Conservation (phyloP, 169 alveolate genomes). For the Miamiensis avidus region DNA sequence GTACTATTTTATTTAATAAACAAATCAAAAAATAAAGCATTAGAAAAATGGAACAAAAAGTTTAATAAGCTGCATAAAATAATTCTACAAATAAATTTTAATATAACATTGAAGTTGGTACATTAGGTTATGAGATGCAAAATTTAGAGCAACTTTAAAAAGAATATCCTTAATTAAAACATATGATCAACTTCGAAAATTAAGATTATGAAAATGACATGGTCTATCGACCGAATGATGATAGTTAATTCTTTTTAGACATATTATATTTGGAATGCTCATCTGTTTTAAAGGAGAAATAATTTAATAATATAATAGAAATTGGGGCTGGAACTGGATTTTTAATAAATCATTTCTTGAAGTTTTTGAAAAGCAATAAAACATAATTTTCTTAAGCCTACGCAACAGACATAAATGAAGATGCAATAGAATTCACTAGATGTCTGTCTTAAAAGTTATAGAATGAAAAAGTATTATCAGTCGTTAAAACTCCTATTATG, state of each 20-base stretch:
- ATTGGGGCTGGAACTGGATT: conserved; percentile 24
- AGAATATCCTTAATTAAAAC: neutral
- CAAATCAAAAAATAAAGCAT: too few relatives aligned
- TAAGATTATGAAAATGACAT: neutral
- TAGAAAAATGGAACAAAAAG: too few relatives aligned
- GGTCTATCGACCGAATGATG: conserved; percentile 31
- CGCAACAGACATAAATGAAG: conserved; percentile 20
- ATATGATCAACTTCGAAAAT: neutral
- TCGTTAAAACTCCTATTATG: too few relatives aligned
- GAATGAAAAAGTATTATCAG: neutral
- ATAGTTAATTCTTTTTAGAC: conserved; percentile 3
- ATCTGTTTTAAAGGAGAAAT: neutral
- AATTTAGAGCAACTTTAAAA: too few relatives aligned
- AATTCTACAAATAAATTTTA: too few relatives aligned
- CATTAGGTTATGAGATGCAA: too few relatives aligned
- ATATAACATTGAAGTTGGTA: too few relatives aligned
- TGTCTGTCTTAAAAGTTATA: neutral
- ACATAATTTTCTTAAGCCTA: neutral
- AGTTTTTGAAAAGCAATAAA: conserved; percentile 9
- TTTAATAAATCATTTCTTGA: conserved; percentile 7
- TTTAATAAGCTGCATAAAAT: too few relatives aligned
- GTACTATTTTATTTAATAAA: too few relatives aligned
- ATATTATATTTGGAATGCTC: conserved; percentile 2
- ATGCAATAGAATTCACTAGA: conserved; percentile 2
- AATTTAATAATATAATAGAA: conserved; percentile 3